Conservation (phyloP, 2,329 filamentous ascomycete species). For the Ceratocystis albifundus region DNA sequence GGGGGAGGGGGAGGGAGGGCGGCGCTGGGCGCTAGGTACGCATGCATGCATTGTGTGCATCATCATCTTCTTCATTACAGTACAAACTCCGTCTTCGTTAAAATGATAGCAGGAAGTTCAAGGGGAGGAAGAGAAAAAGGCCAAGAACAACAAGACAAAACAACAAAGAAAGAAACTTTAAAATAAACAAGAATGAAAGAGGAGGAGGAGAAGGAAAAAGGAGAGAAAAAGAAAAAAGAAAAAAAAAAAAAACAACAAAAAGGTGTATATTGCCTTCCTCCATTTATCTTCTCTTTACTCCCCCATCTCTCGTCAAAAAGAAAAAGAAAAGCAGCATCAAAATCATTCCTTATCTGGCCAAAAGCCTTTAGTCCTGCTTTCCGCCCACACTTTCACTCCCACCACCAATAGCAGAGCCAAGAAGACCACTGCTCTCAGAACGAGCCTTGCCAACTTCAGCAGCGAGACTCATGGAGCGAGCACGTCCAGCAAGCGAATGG, state of each 20-base stretch:
- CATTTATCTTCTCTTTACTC: background rate
- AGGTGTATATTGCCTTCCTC: background rate
- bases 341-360: background rate
- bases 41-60: no score
- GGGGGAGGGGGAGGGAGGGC: no score
- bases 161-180: no score
- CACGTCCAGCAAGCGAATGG: slow-evolving; percentile 14
- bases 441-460: slow-evolving; percentile 21
- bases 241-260: background rate
- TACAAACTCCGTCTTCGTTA: slow-evolving; percentile 4
- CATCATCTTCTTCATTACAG: background rate
- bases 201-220: slow-evolving; percentile 3
- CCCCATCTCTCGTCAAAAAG: background rate
- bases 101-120: slow-evolving; percentile 19
- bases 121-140: slow-evolving; percentile 14
- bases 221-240: slow-evolving; percentile 1
- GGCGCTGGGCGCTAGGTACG: no score
- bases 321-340: slow-evolving; percentile 4
- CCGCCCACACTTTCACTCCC: slow-evolving; percentile 9
- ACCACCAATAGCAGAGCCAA: slow-evolving; percentile 10
- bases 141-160: background rate
- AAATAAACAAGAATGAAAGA: slow-evolving; percentile 20
- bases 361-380: slow-evolving; percentile 20
- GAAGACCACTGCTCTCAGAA: slow-evolving; percentile 4
- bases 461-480: slow-evolving; percentile 20